Evolutionary conservation across 176 grass and related monocot genomes (phyloP).

Genomic region (Olyra latifolia): DNA sequence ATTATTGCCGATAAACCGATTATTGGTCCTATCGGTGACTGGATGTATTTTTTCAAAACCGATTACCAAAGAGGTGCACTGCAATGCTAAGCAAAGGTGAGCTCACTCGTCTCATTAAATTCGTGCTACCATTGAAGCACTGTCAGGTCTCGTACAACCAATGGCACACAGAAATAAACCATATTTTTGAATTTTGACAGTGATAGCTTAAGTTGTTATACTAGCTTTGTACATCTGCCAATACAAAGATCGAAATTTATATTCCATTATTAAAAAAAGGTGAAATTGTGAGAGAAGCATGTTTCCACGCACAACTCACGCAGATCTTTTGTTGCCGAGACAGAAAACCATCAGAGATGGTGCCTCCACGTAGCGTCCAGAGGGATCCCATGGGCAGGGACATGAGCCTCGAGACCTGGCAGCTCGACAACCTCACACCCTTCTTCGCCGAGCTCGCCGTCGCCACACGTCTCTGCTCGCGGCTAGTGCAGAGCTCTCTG

Average conservation of each 20-base stretch:
- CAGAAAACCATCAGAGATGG: background rate
- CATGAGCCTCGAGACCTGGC: constrained; percentile 20
- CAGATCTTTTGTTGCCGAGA: background rate
- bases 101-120: background rate
- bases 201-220: background rate
- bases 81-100: background rate
- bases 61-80: background rate
- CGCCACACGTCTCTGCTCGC: constrained; percentile 9
- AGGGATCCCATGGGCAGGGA: constrained; percentile 3
- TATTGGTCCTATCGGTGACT: too few relatives aligned
- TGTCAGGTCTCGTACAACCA: background rate
- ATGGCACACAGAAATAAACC: background rate
- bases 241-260: too few relatives aligned
- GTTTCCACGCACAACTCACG: background rate
- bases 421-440: constrained; percentile 5
- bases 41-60: too few relatives aligned
- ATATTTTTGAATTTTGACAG: background rate
- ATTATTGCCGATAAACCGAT: too few relatives aligned
- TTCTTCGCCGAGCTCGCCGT: background rate
- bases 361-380: constrained; percentile 31
- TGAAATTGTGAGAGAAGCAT: too few relatives aligned
- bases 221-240: too few relatives aligned
- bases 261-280: too few relatives aligned
- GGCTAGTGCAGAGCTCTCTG: background rate
- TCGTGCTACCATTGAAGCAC: background rate